Base-by-base conservation (phyloP, 129 eudicot species). In the Escallonia rubra region DNA sequence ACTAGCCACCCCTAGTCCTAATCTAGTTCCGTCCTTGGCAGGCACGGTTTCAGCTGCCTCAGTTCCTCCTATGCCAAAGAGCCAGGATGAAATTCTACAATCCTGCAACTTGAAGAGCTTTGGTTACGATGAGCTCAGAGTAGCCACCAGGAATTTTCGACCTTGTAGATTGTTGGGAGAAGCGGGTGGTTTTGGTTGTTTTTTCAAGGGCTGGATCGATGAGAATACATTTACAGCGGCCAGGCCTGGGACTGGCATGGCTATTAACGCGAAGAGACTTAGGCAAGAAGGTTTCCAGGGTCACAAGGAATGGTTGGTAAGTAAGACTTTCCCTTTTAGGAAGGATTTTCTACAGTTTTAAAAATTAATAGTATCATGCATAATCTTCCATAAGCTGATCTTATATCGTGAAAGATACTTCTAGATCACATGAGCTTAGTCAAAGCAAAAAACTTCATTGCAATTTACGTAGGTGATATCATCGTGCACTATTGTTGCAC, bases 111-210 rank as follows among this genome's bases (percentile, higher is more conserved):
- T 79, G 75, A 79, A 79, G 72, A 68, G 64, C 76, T 79, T 79
- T 41, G 46, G 61, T 5, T 79, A 73, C 23, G 55, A 66, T 59
- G 79, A 79, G 41, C 79, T 79, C 23, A 68, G 45, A 39, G 57
- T 63, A 4, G 71, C 83, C 13, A 79, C 83, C 0, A 45, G 83
- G 53, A 79, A 79, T 59, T 79, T 79, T 57, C 79, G 83, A 0
- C 83, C 83, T 2, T 90, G 84, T 78, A 84, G 83, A 79, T 60
- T 79, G n/a, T 43, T 79, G 15, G 83, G 83, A 13, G 83, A 79
- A 65, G n/a, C n/a, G n/a, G 84, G 84, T 44, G 84, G 84, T 13
- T 79, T 79, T 55, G 84, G 84, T 38, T 75, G 69, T 9, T 76
- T 79, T 1, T 79, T 74, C 69, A 79, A 79, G 34, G 84, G 80